These are phyloP conservation scores for Eucalyptus pauciflora DNA, from an alignment of 345 rosid genomes.

Conservation along the genomic window DNA sequence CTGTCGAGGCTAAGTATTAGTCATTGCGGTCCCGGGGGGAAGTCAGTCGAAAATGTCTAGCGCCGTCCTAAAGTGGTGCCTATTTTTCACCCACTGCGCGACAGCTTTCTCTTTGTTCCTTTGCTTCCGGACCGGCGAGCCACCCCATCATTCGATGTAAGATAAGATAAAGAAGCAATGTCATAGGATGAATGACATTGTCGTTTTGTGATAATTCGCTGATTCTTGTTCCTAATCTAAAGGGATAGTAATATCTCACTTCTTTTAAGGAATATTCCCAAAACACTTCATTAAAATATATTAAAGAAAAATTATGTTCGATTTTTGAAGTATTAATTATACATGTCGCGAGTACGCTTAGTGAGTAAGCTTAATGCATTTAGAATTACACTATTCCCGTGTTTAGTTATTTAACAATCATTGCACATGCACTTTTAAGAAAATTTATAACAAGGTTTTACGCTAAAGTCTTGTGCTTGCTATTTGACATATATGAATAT, in stretches of 20 bases:
- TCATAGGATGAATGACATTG: background rate
- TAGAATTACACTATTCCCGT: background rate
- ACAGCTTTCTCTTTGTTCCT: background rate
- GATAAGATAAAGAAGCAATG: background rate
- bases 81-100: background rate
- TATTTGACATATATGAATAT: background rate
- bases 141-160: background rate
- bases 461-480: background rate
- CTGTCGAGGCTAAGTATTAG: background rate
- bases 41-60: background rate
- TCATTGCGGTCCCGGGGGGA: background rate
- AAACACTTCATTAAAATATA: background rate
- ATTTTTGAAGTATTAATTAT: background rate
- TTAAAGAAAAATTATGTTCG: background rate
- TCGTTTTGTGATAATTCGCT: background rate
- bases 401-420: background rate
- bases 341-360: accelerated
- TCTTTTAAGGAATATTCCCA: background rate
- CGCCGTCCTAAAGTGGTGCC: background rate
- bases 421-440: background rate
- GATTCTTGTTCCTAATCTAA: background rate
- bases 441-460: background rate
- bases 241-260: background rate
- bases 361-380: too few relatives aligned
- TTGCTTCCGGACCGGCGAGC: background rate